Evolutionary conservation across 805 yeast species (phyloP).

Genomic region (Yueomyces sp.): DNA sequence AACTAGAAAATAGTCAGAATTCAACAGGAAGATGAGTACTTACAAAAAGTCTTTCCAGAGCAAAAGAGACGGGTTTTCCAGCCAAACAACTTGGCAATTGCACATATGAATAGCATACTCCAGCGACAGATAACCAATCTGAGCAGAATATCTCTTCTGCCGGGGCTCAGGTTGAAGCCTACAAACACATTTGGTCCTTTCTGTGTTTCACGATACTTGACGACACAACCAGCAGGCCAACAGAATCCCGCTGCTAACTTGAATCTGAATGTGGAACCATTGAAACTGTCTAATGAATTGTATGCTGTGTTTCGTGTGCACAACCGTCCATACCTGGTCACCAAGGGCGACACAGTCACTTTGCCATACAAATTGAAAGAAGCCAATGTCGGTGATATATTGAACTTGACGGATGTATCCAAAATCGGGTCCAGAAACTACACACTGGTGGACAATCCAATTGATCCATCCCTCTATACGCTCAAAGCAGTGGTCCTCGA

Average conservation of each 20-base stretch:
- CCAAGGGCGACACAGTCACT: conserved; percentile 76
- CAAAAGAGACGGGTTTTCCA: no score
- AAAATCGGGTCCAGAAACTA: conserved; percentile 78
- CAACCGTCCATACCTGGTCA: conserved; percentile 75
- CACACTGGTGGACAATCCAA: conserved; percentile 45
- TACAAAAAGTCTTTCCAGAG: no score
- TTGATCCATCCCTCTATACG: conserved; percentile 39
- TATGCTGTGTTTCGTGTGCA: conserved; percentile 78
- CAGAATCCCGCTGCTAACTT: conserved; percentile 19
- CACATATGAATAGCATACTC: no score
- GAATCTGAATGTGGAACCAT: conserved; percentile 28
- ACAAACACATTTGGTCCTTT: no score
- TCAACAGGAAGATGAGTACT: no score
- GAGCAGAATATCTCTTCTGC: no score
- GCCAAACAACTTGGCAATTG: no score
- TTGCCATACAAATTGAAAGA: conserved; percentile 68
- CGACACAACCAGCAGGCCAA: neutral
- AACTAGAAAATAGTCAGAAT: no score
- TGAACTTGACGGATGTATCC: conserved; percentile 59
- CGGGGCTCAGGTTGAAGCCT: no score
- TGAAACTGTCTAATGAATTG: conserved; percentile 54
- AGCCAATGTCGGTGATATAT: conserved; percentile 73
- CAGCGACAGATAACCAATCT: no score
- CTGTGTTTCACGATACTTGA: no score
- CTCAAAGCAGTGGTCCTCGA: conserved; percentile 75